Base-by-base conservation (phyloP, 2,329 filamentous ascomycete genomes). In the Xylariomycetidae sp. region DNA sequence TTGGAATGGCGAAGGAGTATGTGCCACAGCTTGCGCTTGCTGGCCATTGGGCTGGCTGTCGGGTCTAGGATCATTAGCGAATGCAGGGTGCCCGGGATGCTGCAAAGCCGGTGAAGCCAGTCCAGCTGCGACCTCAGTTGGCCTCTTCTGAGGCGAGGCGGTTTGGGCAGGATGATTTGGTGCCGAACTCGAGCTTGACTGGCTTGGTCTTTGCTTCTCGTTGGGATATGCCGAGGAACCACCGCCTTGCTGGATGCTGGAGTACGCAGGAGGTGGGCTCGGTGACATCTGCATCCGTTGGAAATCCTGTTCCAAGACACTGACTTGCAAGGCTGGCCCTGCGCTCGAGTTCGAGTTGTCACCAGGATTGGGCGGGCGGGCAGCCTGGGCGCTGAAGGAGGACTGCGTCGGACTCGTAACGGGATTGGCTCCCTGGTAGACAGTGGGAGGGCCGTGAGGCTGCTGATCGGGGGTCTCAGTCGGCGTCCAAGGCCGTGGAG, bases 201-300 rank as follows among this genome's bases (percentile, higher is more conserved):
- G 39, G 50, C 49, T 39, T 57, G 70, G 65, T 39, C 71, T 15
- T 50, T 77, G 76, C 56, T 95, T 95, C 54, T 95, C 89, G 44
- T 76, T 79, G 0, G 87, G 82, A 58, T 89, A 92, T 63, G 74
- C 48, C 61, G 79, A 49, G 58, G 68, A 52, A 18, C 61, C 59
- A 27, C 43, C 50, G 25, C 59, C 61, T 1, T 68, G 60, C 37
- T 70, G 76, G 28, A 94, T 76, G 49, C 82, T 92, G 8, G 87
- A 92, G 59, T 98, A 98, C 5, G 92, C 90, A n/a, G 92, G 92
- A 14, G 92, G 92, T 10, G 90, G 89, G 34, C 87, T 88, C 15
- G 86, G 84, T 19, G 80, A 86, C 54, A 57, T 72, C 46, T 86
- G 79, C 72, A 95, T 73, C 13, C 87, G 79, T 47, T 87, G 79